Evolutionary conservation across 345 rosid species (phyloP).

Genomic region (Gynandropsis gynandra): DNA sequence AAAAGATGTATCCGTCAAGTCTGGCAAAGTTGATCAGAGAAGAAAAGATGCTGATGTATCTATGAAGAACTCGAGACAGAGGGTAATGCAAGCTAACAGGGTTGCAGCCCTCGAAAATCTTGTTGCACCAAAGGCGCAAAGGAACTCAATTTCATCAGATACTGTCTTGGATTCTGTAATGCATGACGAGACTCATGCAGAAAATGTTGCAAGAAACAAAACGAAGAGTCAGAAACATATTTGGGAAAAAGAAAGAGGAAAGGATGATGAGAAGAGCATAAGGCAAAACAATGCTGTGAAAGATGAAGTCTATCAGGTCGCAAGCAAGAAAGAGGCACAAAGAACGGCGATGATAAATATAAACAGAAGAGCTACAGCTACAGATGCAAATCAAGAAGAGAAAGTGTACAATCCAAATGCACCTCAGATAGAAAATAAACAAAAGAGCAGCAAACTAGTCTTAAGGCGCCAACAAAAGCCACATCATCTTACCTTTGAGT

Average conservation of each 20-base stretch:
- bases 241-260: constrained; percentile 33
- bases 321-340: constrained; percentile 32
- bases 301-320: constrained; percentile 22
- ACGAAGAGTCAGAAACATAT: constrained; percentile 27
- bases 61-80: constrained; percentile 21
- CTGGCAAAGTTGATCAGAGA: background rate
- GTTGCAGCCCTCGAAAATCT: constrained; percentile 23
- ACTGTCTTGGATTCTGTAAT: constrained; percentile 26
- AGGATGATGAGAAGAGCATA: constrained; percentile 27
- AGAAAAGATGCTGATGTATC: constrained; percentile 4
- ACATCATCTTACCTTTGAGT: constrained; percentile 10
- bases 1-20: constrained; percentile 8
- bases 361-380: constrained; percentile 26
- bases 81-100: constrained; percentile 28
- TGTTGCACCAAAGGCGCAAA: constrained; percentile 22
- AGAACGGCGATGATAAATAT: constrained; percentile 14
- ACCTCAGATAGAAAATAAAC: constrained; percentile 30
- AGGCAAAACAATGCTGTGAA: constrained; percentile 32
- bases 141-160: constrained; percentile 16
- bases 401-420: constrained; percentile 17
- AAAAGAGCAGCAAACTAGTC: constrained; percentile 22
- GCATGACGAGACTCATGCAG: constrained; percentile 26
- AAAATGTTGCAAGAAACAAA: constrained; percentile 32
- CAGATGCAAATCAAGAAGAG: constrained; percentile 23
- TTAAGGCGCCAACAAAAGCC: constrained; percentile 28